These are phyloP conservation scores for Ophiostoma quercus DNA, from an alignment of 2,329 filamentous ascomycete species.

Conservation along the genomic window DNA sequence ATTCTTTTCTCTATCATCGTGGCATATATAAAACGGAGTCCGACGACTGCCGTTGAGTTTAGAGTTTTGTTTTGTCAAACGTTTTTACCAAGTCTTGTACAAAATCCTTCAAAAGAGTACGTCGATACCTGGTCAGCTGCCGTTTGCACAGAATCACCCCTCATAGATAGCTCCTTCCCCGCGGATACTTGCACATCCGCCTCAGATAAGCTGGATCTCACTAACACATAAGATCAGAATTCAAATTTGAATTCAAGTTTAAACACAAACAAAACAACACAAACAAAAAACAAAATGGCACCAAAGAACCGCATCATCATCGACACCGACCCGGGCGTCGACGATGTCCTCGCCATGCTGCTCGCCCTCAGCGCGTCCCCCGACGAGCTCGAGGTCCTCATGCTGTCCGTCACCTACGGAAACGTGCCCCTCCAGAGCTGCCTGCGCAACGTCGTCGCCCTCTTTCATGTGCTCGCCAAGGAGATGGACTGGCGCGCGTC, in stretches of 20 bases:
- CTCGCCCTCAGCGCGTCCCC: constrained; percentile 75
- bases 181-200: not conserved
- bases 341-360: constrained; percentile 85
- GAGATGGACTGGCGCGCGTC: constrained; percentile 78
- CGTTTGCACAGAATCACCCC: not conserved
- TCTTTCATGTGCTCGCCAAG: constrained; percentile 88
- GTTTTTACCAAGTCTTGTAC: too few species aligned
- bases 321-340: constrained; percentile 88
- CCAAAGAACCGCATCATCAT: constrained; percentile 79
- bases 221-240: too few species aligned
- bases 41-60: not conserved
- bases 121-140: too few species aligned
- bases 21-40: constrained; percentile 9
- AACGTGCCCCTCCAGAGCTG: constrained; percentile 85
- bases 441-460: constrained; percentile 71
- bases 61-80: too few species aligned
- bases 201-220: too few species aligned
- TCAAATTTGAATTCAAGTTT: too few species aligned
- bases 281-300: constrained; percentile 45
- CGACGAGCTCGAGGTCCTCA: constrained; percentile 77
- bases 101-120: too few species aligned
- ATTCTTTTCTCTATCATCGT: not conserved
- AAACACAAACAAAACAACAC: too few species aligned
- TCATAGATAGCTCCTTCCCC: not conserved
- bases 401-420: constrained; percentile 88